phyloP scores from a whole-genome alignment of 495 filamentous ascomycete genomes.

The Pyronema domesticum region DNA sequence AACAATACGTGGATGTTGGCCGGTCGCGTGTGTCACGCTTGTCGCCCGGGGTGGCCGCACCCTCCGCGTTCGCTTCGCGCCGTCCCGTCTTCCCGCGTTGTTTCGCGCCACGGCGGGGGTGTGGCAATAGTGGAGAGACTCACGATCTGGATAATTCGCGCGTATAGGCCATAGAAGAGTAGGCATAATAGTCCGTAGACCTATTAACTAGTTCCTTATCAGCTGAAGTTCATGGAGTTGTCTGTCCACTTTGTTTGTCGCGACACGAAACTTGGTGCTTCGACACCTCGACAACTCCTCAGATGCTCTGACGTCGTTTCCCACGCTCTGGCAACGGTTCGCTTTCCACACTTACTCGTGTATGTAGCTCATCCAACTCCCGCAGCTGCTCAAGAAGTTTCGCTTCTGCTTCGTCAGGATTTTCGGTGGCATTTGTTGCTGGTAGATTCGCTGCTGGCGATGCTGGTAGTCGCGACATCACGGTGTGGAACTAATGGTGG shows the following conservation, averaged over 20 bases:
- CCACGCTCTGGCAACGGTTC: neutral
- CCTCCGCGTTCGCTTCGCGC: no score
- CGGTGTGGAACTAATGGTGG: no score
- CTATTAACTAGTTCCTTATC: conserved; percentile 8
- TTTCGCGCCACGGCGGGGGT: neutral
- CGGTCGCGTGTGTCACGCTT: no score
- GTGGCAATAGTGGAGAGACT: conserved; percentile 2
- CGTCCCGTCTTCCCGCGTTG: neutral
- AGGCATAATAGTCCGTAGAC: conserved; percentile 21
- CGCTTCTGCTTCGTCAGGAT: conserved; percentile 6
- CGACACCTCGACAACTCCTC: no score
- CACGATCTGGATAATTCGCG: conserved; percentile 16
- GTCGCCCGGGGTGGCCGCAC: no score
- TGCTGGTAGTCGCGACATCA: no score
- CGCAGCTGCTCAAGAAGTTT: conserved; percentile 20
- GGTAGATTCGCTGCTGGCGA: no score
- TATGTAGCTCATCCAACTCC: conserved; percentile 20
- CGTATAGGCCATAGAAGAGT: conserved; percentile 13
- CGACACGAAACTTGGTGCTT: no score
- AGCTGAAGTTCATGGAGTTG: neutral
- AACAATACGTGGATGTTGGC: no score
- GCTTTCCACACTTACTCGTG: conserved; percentile 6
- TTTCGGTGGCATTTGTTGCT: no score
- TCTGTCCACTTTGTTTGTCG: neutral
- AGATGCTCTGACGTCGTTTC: neutral